These are phyloP conservation scores for Neonectria hederae DNA, from an alignment of 2,329 filamentous ascomycete species.

Conservation along the genomic window DNA sequence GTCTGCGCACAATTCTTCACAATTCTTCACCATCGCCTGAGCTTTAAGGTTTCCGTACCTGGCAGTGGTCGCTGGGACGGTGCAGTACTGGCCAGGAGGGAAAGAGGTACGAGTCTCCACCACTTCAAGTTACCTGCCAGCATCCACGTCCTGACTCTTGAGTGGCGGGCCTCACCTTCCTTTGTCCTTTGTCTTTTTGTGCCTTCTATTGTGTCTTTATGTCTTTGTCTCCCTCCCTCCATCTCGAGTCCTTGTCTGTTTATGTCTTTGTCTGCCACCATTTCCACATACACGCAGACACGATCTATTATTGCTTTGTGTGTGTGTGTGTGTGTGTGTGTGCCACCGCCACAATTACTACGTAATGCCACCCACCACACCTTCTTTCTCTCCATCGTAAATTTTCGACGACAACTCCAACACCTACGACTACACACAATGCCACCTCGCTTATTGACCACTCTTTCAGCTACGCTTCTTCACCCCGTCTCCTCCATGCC, in stretches of 20 bases:
- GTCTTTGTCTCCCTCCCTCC: background rate
- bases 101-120: background rate
- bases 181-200: background rate
- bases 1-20: background rate
- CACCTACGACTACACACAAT: background rate
- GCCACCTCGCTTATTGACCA: background rate
- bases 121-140: background rate
- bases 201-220: background rate
- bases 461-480: background rate
- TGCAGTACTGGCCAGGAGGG: background rate
- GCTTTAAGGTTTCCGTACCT: background rate
- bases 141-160: background rate
- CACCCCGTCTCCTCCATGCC: background rate
- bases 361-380: conserved; percentile 31
- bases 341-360: conserved; percentile 23
- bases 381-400: background rate
- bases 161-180: conserved; percentile 1
- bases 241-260: background rate
- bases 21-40: background rate
- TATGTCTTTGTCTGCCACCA: background rate
- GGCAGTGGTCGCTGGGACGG: background rate
- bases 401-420: conserved; percentile 5
- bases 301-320: conserved; percentile 40
- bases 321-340: conserved; percentile 12
- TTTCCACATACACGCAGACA: conserved; percentile 32